Evolutionary conservation across 163 green algal species (phyloP).

Genomic region (Scenedesmus sp.): DNA sequence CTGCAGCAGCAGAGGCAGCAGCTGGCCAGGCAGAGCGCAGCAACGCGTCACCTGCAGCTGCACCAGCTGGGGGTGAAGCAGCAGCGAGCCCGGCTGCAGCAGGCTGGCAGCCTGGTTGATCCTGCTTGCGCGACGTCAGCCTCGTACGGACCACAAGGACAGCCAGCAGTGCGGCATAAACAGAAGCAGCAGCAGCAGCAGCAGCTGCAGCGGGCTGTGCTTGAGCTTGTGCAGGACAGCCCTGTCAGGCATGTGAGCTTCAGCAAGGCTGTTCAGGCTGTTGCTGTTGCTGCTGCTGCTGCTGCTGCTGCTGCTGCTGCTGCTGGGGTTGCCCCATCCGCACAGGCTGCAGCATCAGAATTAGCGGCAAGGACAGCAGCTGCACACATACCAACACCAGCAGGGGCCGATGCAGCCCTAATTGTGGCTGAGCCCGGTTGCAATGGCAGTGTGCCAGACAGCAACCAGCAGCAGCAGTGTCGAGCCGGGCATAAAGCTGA

Average conservation of each 20-base stretch:
- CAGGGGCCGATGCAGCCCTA: background rate
- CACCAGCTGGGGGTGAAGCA: constrained; percentile 35
- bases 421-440: background rate
- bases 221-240: background rate
- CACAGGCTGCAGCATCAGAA: background rate
- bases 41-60: constrained; percentile 16
- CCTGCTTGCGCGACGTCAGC: background rate
- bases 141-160: background rate
- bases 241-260: background rate
- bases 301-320: background rate
- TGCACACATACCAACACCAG: background rate
- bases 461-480: background rate
- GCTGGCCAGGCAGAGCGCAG: background rate
- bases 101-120: background rate
- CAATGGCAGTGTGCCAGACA: background rate
- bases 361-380: background rate
- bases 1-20: constrained; percentile 20
- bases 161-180: background rate
- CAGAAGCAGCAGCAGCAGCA: constrained; percentile 1
- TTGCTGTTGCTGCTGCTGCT: background rate
- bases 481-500: background rate
- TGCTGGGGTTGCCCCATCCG: background rate
- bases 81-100: background rate
- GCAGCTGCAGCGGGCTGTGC: background rate
- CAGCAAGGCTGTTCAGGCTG: background rate